A percentile compares a stretch with the other conserved stretches of the same genome.
Conservation (phyloP, 2,329 filamentous ascomycete species). For the Fusarium subtropicale region DNA sequence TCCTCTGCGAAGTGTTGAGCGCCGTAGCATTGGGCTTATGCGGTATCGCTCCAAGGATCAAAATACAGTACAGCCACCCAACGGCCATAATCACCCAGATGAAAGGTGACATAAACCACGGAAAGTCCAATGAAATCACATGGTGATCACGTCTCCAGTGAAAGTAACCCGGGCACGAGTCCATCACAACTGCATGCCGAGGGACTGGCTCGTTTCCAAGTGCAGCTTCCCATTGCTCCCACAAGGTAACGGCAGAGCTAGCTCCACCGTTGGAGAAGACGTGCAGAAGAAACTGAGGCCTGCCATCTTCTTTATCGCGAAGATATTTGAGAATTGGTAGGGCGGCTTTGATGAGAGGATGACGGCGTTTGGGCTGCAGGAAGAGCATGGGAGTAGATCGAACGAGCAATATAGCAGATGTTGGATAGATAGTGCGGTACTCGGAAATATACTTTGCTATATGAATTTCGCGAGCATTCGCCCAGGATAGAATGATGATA, state of each 20-base stretch:
- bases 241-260: slow-evolving; percentile 54
- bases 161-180: slow-evolving; percentile 62
- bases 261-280: slow-evolving; percentile 66
- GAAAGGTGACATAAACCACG: slow-evolving; percentile 51
- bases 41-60: slow-evolving; percentile 46
- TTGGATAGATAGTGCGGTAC: slow-evolving; percentile 60
- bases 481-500: slow-evolving; percentile 63
- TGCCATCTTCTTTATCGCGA: slow-evolving; percentile 40
- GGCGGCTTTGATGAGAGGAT: slow-evolving; percentile 54
- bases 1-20: slow-evolving; percentile 52
- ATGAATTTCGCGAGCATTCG: slow-evolving; percentile 62
- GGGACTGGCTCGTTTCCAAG: slow-evolving; percentile 51
- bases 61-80: slow-evolving; percentile 50
- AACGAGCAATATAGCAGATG: slow-evolving; percentile 60
- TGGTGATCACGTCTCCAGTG: slow-evolving; percentile 54
- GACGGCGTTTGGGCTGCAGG: slow-evolving; percentile 50
- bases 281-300: slow-evolving; percentile 58
- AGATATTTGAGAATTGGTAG: slow-evolving; percentile 53
- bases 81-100: slow-evolving; percentile 51
- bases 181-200: slow-evolving; percentile 58
- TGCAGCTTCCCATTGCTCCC: slow-evolving; percentile 31
- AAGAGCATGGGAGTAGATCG: slow-evolving; percentile 55
- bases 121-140: slow-evolving; percentile 54
- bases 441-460: slow-evolving; percentile 63
- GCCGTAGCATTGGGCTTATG: slow-evolving; percentile 52